These are phyloP conservation scores for Magnaporthiopsis rhizophila DNA, from an alignment of 2,329 filamentous ascomycete genomes.

Conservation along the genomic window DNA sequence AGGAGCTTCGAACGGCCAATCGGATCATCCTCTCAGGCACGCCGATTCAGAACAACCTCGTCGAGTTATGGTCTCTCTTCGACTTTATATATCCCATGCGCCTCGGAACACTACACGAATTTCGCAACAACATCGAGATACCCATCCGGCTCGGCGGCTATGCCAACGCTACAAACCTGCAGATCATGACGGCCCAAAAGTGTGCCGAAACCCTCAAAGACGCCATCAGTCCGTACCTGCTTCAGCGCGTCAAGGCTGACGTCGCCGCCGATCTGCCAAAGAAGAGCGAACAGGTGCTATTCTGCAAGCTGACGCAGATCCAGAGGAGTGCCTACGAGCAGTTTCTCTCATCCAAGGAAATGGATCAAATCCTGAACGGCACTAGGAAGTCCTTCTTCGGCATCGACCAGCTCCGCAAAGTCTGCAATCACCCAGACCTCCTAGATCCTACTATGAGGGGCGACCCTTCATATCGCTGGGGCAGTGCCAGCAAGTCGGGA, in stretches of 20 bases:
- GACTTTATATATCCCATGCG: conserved; percentile 98
- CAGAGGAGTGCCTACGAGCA: conserved; percentile 75
- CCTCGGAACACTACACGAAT: conserved; percentile 82
- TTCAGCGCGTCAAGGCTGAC: conserved; percentile 88
- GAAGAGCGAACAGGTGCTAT: conserved; percentile 93
- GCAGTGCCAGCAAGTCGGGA: conserved; percentile 69
- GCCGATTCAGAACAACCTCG: conserved; percentile 94
- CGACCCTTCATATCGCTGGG: conserved; percentile 62
- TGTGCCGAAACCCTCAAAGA: conserved; percentile 93
- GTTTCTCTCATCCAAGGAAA: conserved; percentile 76
- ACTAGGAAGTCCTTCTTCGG: conserved; percentile 77
- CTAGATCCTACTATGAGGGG: conserved; percentile 44
- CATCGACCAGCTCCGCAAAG: conserved; percentile 87
- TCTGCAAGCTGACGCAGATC: conserved; percentile 79
- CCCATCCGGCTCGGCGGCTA: conserved; percentile 92
- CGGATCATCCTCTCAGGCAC: conserved; percentile 92
- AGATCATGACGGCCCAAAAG: conserved; percentile 89
- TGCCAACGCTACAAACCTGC: conserved; percentile 86
- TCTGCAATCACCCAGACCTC: conserved; percentile 95
- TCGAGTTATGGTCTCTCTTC: conserved; percentile 93
- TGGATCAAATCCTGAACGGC: conserved; percentile 70
- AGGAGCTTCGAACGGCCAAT: conserved; percentile 83
- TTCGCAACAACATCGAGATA: conserved; percentile 85
- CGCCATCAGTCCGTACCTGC: conserved; percentile 83
- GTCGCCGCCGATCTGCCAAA: conserved; percentile 89